Conservation (phyloP, 495 filamentous ascomycete species). For the Tuber magnatum region DNA sequence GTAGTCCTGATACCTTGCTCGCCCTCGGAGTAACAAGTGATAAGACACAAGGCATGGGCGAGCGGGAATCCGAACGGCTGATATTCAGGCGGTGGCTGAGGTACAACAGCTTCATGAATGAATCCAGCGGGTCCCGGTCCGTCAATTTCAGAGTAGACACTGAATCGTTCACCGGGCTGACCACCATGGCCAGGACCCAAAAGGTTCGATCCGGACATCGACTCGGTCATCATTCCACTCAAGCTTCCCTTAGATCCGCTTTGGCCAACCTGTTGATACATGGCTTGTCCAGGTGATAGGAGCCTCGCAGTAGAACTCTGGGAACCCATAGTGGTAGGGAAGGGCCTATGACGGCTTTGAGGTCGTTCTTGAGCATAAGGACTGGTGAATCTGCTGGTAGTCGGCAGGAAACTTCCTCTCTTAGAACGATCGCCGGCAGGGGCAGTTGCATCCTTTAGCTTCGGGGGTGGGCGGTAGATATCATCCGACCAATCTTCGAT, state of each 20-base stretch:
- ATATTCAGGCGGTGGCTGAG: constrained; percentile 96
- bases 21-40: constrained; percentile 97
- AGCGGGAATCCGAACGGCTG: constrained; percentile 92
- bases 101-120: constrained; percentile 90
- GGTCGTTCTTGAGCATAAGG: constrained; percentile 68
- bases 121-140: constrained; percentile 81
- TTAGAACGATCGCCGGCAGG: constrained; percentile 64
- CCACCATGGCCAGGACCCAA: constrained; percentile 20
- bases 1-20: constrained; percentile 88
- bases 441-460: constrained; percentile 62
- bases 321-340: constrained; percentile 91
- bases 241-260: constrained; percentile 46
- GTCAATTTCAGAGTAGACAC: constrained; percentile 48
- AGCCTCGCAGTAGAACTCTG: constrained; percentile 74
- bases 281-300: constrained; percentile 56
- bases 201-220: constrained; percentile 25
- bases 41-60: constrained; percentile 85
- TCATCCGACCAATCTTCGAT: constrained; percentile 99
- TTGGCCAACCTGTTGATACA: constrained; percentile 59
- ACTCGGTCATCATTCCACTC: constrained; percentile 30
- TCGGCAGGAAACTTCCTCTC: constrained; percentile 74
- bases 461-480: constrained; percentile 83
- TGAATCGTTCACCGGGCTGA: constrained; percentile 46
- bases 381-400: constrained; percentile 88
- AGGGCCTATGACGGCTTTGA: constrained; percentile 47